Evolutionary conservation across 495 filamentous ascomycete genomes (phyloP), one percentile per base, ranked within the genome.

Genomic region (Penicillium turbatum): DNA sequence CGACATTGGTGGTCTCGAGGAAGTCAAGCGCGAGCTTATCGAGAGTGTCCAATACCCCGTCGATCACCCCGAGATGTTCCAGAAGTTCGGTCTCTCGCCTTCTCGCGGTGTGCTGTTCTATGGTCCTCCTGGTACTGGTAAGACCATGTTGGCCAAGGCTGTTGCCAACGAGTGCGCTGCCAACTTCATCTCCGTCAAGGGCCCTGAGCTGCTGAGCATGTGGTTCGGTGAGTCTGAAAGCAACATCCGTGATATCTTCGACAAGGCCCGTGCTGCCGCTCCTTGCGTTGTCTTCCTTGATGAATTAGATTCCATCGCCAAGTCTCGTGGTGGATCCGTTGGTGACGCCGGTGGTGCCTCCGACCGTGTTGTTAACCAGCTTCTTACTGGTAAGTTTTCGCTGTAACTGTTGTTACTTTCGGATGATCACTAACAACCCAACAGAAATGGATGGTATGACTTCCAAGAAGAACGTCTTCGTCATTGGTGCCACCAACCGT

Each of bases 221-320:
- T 98, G 93, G 93, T 98, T 98, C 71, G 93, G 93, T 87, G 93
- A 98, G 76, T 97, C 95, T 15, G 93, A 98, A 74, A 96, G 90
- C 86, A 98, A 98, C 77, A 97, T 98, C 57, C 89, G 93, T 67
- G 93, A 98, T 62, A 98, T 98, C 64, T 98, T 98, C 77, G 93
- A 98, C 84, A 98, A 98, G 82, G 93, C 93, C 61, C 89, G 93
- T 63, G 95, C 95, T 57, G 95, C 93, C 55, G 93, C 93, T 66
- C 93, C 93, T 78, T 98, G 93, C 65, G 90, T 98, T 56, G 95
- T 98, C 57, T 98, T 98, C 88, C 82, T 98, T 56, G 93, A 98
- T 60, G 93, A 98, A 78, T 74, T 98, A 76, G 93, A 98, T 69
- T 98, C 93, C 13, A 98, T 98, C 70, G 93, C 93, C 72, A 98